Evolutionary conservation across 352 stramenopile genomes (phyloP), one percentile per base, ranked within the genome.

Genomic region (Pythium aquatile): DNA sequence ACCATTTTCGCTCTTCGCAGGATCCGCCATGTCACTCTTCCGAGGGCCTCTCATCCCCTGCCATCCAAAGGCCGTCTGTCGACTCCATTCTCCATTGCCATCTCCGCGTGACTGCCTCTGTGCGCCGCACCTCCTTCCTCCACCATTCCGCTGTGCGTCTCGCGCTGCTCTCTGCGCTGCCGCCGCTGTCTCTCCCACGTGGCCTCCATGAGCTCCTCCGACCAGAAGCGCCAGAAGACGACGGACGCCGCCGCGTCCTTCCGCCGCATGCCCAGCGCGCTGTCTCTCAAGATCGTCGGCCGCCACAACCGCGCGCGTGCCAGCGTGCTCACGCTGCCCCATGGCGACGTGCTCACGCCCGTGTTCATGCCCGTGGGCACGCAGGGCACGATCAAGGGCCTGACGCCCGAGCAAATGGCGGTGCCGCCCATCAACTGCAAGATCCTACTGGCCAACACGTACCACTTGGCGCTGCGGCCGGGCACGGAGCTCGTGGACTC

Each of bases 361-460:
- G 88, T 98, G 30, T 99, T 99, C 74, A 98, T 99, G 96, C 95
- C 96, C 1, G 96, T 99, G 26, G 97, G 97, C 28, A 99, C 97
- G 13, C 98, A 99, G 72, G 97, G 82, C 55, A 96, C 91, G 40
- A 93, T 99, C 64, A 99, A 99, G 73, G 78, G 91, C 40, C 67
- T 99, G 13, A 94, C 95, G 16, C 70, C 87, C 5, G 66, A 76
- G 30, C 87, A 97, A 69, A 90, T 98, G 75, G 58, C 80, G 29
- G 60, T 73, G 24, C 62, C 76, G 42, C 77, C 82, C 7, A 78
- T 96, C 55, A 68, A 90, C 48, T 94, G 83, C 58, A 70, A 97
- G 71, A 98, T 99, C 46, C 90, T 99, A 72, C 77, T 99, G 14
- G 90, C 86, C 53, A 99, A 99, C 77, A 99, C 97, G 9, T 99